Base-by-base conservation (phyloP, 2,329 filamentous ascomycete genomes). In the Monosporascus sp. region DNA sequence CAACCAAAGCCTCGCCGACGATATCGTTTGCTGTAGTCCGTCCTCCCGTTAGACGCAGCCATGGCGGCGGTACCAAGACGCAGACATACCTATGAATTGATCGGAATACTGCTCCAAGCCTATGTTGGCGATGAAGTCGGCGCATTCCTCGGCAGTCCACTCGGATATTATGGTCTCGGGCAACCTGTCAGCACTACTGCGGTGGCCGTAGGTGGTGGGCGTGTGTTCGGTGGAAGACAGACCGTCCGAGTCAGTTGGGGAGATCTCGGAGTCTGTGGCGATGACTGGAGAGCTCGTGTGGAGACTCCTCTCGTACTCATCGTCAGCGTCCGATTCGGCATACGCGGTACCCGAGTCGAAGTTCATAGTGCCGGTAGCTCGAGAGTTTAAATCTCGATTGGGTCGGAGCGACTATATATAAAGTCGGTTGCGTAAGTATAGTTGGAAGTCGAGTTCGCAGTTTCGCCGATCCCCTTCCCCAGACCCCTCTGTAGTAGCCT, bases 1-100 rank as follows among this genome's bases (percentile, higher is more conserved):
- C 90, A 53, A 96, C 84, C 58, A 99, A 77, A 50, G 90, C 93
- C 69, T 97, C 91, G 60, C 94, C 94, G 38, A 92, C 87, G 63
- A 99, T 95, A 59, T 91, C 91, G 68, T 99, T 96, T 66, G 97
- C 94, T 94, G 69, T 36, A 41, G 48, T 26, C 45, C 41, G 54
- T 50, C 34, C 57, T 63, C 63, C 64, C 60, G 55, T 52, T 53
- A 53, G 54, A 56, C 64, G 61, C 64, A 61, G 58, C 45, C 36
- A 40, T 43, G 55, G 48, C 31, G 5, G 24, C 14, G 17, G 19
- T 46, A 5, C 17, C 38, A 2, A 41, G 38, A 8, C 5, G 38
- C 34, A 54, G 52, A 59, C 86, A 65, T 76, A 96, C 91, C 90
- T 71, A 94, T 77, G 69, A 96, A 95, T 22, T 79, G 79, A 66